Evolutionary conservation across 2,329 filamentous ascomycete species (phyloP).

Genomic region (Aureobasidium sp.): DNA sequence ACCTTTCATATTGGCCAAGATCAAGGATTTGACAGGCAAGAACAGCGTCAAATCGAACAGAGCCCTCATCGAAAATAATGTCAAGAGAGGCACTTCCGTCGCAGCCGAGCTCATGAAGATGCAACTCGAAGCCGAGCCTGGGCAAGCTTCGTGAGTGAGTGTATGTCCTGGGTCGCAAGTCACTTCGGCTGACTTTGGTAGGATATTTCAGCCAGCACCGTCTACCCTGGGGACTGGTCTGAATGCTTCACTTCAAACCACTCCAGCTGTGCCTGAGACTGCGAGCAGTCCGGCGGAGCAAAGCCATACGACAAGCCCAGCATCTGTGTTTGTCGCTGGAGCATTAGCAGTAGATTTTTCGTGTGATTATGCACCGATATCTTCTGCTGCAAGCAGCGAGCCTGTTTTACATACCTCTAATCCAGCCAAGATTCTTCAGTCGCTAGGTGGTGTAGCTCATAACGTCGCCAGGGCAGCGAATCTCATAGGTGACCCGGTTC

Average conservation of each 20-base stretch:
- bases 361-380: conserved; percentile 63
- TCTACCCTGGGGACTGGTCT: conserved; percentile 11
- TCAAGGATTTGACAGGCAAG: conserved; percentile 69
- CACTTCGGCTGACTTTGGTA: conserved; percentile 13
- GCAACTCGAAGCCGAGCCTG: conserved; percentile 34
- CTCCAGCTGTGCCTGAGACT: conserved; percentile 24
- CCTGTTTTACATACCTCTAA: conserved; percentile 74
- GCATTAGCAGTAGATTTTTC: conserved; percentile 81
- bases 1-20: conserved; percentile 71
- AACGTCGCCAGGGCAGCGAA: conserved; percentile 85
- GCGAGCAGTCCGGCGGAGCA: conserved; percentile 9
- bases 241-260: conserved; percentile 18
- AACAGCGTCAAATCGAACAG: conserved; percentile 69
- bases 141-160: conserved; percentile 32
- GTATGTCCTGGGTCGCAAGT: not conserved
- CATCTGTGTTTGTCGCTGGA: conserved; percentile 80
- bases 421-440: conserved; percentile 70
- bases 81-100: conserved; percentile 56
- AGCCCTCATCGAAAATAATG: conserved; percentile 61
- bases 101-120: conserved; percentile 55
- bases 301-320: conserved; percentile 19
- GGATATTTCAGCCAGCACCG: conserved; percentile 14
- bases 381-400: conserved; percentile 33
- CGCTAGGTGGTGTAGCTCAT: conserved; percentile 82
- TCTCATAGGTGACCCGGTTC: conserved; percentile 57